phyloP scores from a whole-genome alignment of 2,329 filamentous ascomycete species.

The Monosporascus sp. region DNA sequence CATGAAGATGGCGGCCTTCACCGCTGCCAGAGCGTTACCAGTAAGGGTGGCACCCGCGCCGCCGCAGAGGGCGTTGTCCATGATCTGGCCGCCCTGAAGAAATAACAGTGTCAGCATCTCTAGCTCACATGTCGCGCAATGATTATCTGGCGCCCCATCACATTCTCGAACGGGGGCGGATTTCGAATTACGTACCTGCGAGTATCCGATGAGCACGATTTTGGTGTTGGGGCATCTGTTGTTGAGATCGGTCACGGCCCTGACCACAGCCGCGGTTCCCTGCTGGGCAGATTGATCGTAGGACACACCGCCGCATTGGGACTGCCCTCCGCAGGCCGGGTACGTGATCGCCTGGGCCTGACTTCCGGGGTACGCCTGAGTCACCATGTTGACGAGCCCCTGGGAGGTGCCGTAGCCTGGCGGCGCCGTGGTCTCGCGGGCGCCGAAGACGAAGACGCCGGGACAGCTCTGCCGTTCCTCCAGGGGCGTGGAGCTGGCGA shows the following conservation, averaged over 20 bases:
- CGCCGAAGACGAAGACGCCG: slow-evolving; percentile 43
- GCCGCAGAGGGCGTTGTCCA: slow-evolving; percentile 57
- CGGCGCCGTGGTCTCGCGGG: slow-evolving; percentile 43
- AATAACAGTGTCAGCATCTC: neutral
- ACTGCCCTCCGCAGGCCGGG: slow-evolving; percentile 55
- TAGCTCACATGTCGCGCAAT: too few species aligned
- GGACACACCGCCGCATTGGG: slow-evolving; percentile 47
- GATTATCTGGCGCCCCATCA: too few species aligned
- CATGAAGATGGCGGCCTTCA: slow-evolving; percentile 60
- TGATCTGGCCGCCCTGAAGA: slow-evolving; percentile 53
- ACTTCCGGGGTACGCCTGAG: slow-evolving; percentile 39
- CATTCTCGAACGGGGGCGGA: too few species aligned
- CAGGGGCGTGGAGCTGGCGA: neutral
- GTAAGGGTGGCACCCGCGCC: slow-evolving; percentile 44
- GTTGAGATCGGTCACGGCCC: slow-evolving; percentile 51
- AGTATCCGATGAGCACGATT: slow-evolving; percentile 59
- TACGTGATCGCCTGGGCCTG: slow-evolving; percentile 42
- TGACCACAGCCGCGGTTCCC: slow-evolving; percentile 50
- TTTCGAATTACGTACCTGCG: slow-evolving; percentile 34
- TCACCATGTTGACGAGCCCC: slow-evolving; percentile 40
- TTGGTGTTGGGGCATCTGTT: slow-evolving; percentile 50
- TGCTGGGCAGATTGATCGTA: slow-evolving; percentile 52
- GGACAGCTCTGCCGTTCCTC: slow-evolving; percentile 34
- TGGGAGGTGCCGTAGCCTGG: slow-evolving; percentile 39
- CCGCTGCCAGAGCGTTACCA: slow-evolving; percentile 43